Evolutionary conservation across 345 rosid species (phyloP).

Genomic region (Salix exigua): DNA sequence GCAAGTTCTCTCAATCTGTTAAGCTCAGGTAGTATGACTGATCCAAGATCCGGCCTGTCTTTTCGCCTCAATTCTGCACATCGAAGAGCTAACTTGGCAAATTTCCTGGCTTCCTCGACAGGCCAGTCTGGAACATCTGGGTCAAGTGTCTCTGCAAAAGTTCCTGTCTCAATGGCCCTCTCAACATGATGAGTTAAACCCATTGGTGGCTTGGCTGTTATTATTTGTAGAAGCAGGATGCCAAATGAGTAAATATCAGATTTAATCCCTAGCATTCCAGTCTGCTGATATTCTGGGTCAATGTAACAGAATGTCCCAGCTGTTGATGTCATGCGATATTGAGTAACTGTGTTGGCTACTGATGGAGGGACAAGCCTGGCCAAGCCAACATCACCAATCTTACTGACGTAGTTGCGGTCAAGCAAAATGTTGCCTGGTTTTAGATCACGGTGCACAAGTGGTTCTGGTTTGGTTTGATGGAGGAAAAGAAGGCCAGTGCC

Average conservation of each 20-base stretch:
- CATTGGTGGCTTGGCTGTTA: slow-evolving; percentile 89
- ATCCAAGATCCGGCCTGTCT: slow-evolving; percentile 86
- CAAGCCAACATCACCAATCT: slow-evolving; percentile 86
- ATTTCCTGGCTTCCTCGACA: slow-evolving; percentile 47
- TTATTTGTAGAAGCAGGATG: slow-evolving; percentile 67
- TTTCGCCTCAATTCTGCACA: slow-evolving; percentile 76
- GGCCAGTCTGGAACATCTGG: slow-evolving; percentile 73
- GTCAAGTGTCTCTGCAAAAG: slow-evolving; percentile 49
- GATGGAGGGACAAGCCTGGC: slow-evolving; percentile 97
- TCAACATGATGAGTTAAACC: slow-evolving; percentile 70
- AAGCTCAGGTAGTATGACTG: slow-evolving; percentile 61
- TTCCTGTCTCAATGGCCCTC: slow-evolving; percentile 56
- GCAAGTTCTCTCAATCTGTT: slow-evolving; percentile 60
- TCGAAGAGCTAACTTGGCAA: slow-evolving; percentile 58
- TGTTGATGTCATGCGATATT: slow-evolving; percentile 79
- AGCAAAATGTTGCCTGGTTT: slow-evolving; percentile 89
- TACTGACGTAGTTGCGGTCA: slow-evolving; percentile 75
- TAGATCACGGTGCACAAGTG: slow-evolving; percentile 86
- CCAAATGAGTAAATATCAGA: slow-evolving; percentile 88
- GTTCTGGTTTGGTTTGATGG: slow-evolving; percentile 91
- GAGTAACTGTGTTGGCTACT: slow-evolving; percentile 55
- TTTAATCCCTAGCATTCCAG: slow-evolving; percentile 80
- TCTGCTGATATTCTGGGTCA: slow-evolving; percentile 92
- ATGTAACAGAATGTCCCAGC: slow-evolving; percentile 96
- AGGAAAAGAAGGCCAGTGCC: slow-evolving; percentile 81